A percentile compares a stretch with the other conserved stretches of the same genome.
These are phyloP conservation scores for Ophiostoma australiae DNA, from an alignment of 2,329 filamentous ascomycete genomes.

Conservation along the genomic window DNA sequence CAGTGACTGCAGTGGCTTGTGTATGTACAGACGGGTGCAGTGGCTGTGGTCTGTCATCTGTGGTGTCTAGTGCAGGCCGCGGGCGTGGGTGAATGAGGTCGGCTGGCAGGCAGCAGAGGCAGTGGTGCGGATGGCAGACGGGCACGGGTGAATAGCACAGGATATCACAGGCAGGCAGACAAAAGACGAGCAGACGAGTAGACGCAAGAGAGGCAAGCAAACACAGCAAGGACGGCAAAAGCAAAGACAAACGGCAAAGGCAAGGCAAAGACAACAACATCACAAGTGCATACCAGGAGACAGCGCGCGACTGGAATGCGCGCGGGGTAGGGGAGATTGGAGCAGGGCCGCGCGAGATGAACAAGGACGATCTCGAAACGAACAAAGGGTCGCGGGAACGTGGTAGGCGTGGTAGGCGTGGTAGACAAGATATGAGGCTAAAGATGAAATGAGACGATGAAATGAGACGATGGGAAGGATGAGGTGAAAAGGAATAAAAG, in stretches of 20 bases:
- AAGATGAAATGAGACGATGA: neutral
- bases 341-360: neutral
- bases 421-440: neutral
- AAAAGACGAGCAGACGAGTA: neutral
- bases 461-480: neutral
- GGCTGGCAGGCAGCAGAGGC: neutral
- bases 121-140: neutral
- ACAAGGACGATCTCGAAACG: neutral
- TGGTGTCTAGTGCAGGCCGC: too few species aligned
- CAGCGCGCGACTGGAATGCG: conserved; percentile 8
- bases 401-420: neutral
- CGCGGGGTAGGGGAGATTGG: conserved; percentile 16
- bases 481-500: neutral
- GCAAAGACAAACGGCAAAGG: neutral
- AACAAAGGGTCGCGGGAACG: neutral
- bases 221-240: neutral
- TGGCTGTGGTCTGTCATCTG: neutral
- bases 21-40: neutral
- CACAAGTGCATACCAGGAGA: conserved; percentile 11
- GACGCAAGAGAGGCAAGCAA: too few species aligned
- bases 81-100: too few species aligned
- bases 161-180: neutral
- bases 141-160: neutral
- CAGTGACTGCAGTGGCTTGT: neutral
- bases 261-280: conserved; percentile 6